Conservation (phyloP, 352 stramenopile species). For the Globisporangium okanoganense region DNA sequence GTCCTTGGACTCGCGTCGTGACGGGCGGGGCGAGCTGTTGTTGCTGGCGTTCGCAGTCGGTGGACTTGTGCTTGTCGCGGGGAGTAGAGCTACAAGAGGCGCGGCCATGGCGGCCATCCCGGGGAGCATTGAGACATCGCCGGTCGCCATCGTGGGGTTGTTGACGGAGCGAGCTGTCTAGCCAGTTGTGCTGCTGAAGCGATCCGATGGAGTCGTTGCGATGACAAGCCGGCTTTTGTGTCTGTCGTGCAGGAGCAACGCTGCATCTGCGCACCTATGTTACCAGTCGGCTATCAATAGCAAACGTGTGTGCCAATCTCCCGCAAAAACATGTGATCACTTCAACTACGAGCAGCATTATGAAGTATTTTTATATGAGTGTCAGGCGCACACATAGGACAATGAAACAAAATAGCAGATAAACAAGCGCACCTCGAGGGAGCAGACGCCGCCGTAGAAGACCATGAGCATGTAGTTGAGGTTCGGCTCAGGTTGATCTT, state of each 20-base stretch:
- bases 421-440: constrained; percentile 36
- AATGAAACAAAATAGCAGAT: no score
- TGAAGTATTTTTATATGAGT: no score
- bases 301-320: no score
- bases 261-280: no score
- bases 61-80: not conserved
- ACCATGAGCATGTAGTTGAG: constrained; percentile 49
- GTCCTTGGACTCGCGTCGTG: constrained; percentile 12
- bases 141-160: not conserved
- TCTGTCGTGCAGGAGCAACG: no score
- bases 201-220: no score
- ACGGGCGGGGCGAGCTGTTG: constrained; percentile 2
- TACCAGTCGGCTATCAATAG: no score
- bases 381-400: not conserved
- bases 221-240: no score
- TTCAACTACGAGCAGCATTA: constrained; percentile 34
- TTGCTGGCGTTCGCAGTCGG: not conserved
- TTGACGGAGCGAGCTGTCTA: no score
- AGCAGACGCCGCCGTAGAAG: constrained; percentile 55
- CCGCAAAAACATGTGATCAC: no score
- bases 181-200: not conserved
- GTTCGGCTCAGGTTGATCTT: constrained; percentile 52
- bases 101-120: constrained; percentile 13
- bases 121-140: constrained; percentile 6
- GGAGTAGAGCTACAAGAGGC: not conserved